Conservation (phyloP, 345 rosid species). For the Acer campestre region DNA sequence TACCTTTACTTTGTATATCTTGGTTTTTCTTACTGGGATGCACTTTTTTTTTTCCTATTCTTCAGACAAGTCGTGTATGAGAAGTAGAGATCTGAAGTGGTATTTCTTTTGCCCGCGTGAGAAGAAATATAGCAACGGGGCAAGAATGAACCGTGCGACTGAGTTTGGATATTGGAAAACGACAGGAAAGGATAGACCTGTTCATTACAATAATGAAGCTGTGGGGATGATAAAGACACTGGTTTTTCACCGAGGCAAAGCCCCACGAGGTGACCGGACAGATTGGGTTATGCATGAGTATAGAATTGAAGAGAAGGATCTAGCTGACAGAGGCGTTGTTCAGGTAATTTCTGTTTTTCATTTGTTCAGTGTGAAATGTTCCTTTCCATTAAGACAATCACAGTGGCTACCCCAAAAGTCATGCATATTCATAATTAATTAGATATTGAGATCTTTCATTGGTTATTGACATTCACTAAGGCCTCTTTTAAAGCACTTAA, state of each 20-base stretch:
- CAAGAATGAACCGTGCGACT: constrained; percentile 49
- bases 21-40: constrained; percentile 6
- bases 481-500: background rate
- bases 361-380: background rate
- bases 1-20: background rate
- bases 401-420: background rate
- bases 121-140: constrained; percentile 59
- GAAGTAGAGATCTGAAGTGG: constrained; percentile 72
- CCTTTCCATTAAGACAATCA: background rate
- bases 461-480: background rate
- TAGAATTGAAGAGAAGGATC: constrained; percentile 43
- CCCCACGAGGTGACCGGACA: constrained; percentile 55
- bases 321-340: constrained; percentile 27
- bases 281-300: constrained; percentile 93
- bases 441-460: background rate
- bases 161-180: constrained; percentile 73
- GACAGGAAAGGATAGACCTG: constrained; percentile 69
- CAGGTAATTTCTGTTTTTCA: constrained; percentile 25
- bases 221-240: constrained; percentile 70
- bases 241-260: constrained; percentile 60
- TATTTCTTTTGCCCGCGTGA: constrained; percentile 74
- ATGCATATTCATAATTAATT: background rate
- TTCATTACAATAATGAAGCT: constrained; percentile 35
- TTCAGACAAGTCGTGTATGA: constrained; percentile 41
- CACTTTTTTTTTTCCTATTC: background rate